phyloP scores from a whole-genome alignment of 2,329 filamentous ascomycete species.

The Berkeleyomyces basicola region DNA sequence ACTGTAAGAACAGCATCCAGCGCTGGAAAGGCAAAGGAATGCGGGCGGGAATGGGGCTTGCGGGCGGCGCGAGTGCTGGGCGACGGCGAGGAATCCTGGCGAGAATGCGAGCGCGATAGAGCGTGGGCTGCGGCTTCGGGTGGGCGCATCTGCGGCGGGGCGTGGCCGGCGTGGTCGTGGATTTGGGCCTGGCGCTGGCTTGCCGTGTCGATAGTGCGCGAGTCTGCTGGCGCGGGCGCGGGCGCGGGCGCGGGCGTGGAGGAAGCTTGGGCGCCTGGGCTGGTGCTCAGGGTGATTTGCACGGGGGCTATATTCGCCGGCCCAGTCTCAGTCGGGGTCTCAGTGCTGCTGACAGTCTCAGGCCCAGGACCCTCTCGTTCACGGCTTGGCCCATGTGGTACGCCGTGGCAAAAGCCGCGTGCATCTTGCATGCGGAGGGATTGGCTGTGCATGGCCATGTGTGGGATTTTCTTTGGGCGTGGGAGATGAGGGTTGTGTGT shows the following conservation, averaged over 20 bases:
- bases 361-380: not conserved
- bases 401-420: not conserved
- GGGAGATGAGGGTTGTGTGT: not conserved
- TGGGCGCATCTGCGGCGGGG: not conserved
- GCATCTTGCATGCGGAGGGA: not conserved
- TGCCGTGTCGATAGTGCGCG: too few relatives aligned
- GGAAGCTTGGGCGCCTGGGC: too few relatives aligned
- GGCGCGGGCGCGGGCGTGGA: too few relatives aligned
- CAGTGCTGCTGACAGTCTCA: not conserved
- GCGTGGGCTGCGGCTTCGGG: not conserved
- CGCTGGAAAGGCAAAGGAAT: slow-evolving; percentile 10
- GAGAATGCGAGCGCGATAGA: slow-evolving; percentile 10
- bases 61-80: not conserved
- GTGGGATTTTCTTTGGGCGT: not conserved
- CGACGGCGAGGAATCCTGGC: slow-evolving; percentile 6
- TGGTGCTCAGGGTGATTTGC: too few relatives aligned
- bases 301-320: too few relatives aligned
- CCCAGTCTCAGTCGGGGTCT: not conserved
- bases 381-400: not conserved
- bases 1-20: slow-evolving; percentile 2
- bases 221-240: too few relatives aligned
- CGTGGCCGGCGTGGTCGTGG: not conserved
- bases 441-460: not conserved
- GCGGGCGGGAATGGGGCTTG: slow-evolving; percentile 1
- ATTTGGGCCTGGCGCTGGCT: not conserved